Percentiles rank a stretch among this genome's conserved stretches.
phyloP scores from a whole-genome alignment of 31 red algal species.

The Odonthalia washingtoniensis region DNA sequence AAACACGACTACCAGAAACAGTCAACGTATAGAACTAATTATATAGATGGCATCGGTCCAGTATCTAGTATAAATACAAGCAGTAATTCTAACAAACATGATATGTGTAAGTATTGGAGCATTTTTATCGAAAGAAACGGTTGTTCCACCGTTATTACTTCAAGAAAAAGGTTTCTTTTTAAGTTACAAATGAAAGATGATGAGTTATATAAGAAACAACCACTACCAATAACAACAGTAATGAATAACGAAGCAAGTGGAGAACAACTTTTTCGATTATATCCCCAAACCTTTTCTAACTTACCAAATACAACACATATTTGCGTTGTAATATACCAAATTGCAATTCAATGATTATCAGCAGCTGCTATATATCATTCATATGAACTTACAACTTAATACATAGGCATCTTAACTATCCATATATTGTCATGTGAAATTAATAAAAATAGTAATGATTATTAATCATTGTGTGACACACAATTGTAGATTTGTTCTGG shows the following conservation, averaged over 20 bases:
- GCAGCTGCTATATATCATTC: slow-evolving; percentile 81
- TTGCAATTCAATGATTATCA: slow-evolving; percentile 77
- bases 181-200: background rate
- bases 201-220: background rate
- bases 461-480: slow-evolving; percentile 43
- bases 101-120: slow-evolving; percentile 68
- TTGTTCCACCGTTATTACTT: slow-evolving; percentile 67
- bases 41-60: slow-evolving; percentile 66
- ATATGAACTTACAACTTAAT: slow-evolving; percentile 71
- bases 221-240: slow-evolving; percentile 74
- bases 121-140: background rate
- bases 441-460: slow-evolving; percentile 76
- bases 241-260: slow-evolving; percentile 82
- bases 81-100: slow-evolving; percentile 76
- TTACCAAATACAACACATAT: slow-evolving; percentile 87
- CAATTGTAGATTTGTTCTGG: slow-evolving; percentile 28
- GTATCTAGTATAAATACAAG: slow-evolving; percentile 86
- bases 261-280: slow-evolving; percentile 73
- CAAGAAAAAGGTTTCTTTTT: slow-evolving; percentile 65
- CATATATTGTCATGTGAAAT: slow-evolving; percentile 83
- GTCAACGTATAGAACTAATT: slow-evolving; percentile 76
- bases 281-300: slow-evolving; percentile 47
- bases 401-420: slow-evolving; percentile 74
- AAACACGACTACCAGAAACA: too few relatives aligned
- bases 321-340: slow-evolving; percentile 78